Evolutionary conservation across 129 eudicot species (phyloP).

Genomic region (Lonicera japonica): DNA sequence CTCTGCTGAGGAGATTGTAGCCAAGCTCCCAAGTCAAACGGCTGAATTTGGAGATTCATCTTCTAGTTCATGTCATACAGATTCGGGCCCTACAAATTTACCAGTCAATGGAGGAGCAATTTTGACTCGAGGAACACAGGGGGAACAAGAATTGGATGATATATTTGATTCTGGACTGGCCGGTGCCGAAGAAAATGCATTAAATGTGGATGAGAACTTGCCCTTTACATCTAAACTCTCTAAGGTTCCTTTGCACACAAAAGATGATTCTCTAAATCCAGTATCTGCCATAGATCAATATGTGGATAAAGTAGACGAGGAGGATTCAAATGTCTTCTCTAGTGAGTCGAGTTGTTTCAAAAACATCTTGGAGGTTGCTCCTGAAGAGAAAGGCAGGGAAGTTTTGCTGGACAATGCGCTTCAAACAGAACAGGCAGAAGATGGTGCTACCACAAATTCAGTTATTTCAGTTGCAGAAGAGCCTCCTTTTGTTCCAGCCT

Average conservation of each 20-base stretch:
- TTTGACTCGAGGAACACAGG: slow-evolving; percentile 22
- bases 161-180: slow-evolving; percentile 4
- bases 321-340: slow-evolving; percentile 15
- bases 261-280: slow-evolving; percentile 25
- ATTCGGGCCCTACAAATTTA: slow-evolving; percentile 11
- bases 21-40: slow-evolving; percentile 18
- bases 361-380: slow-evolving; percentile 12
- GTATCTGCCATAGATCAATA: slow-evolving; percentile 21
- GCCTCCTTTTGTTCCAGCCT: slow-evolving; percentile 18
- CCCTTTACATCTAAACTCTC: slow-evolving; percentile 20
- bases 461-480: slow-evolving; percentile 21
- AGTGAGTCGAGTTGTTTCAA: slow-evolving; percentile 16
- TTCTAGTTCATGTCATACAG: slow-evolving; percentile 11
- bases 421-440: slow-evolving; percentile 18
- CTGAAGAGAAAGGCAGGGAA: slow-evolving; percentile 13
- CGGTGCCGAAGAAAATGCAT: slow-evolving; percentile 18
- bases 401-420: slow-evolving; percentile 13
- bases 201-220: slow-evolving; percentile 11
- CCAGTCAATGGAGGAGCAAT: slow-evolving; percentile 26
- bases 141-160: slow-evolving; percentile 26
- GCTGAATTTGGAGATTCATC: slow-evolving; percentile 17
- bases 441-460: slow-evolving; percentile 17
- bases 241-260: slow-evolving; percentile 15
- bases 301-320: slow-evolving; percentile 24
- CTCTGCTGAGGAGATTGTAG: slow-evolving; percentile 21